Evolutionary conservation across 371 early-diverging fungal species (phyloP), one percentile per base, ranked within the genome.

Genomic region (Mucor mucedo): DNA sequence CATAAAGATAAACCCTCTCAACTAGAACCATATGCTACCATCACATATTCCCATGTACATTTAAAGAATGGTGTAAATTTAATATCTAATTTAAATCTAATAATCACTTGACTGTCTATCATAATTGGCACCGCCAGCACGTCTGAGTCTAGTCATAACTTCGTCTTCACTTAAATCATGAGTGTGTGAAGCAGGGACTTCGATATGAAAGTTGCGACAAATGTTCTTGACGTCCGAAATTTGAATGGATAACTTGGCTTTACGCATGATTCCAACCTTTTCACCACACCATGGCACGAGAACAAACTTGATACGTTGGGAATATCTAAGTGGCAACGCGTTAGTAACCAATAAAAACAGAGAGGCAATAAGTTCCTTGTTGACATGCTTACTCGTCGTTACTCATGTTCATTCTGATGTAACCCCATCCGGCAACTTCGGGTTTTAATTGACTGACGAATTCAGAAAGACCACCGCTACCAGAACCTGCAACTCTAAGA

Each of bases 231-330:
- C 92, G 50, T 91, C 90, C 10, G 89, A 73, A 64, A 92, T 90
- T 72, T 95, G 95, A 44, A 84, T 80, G 49, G 90, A 83, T 30
- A 95, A 75, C 73, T 92, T 93, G 29, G 93, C 95, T 65, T 89
- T 90, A 38, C 94, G 86, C 94, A 94, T 93, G 57, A 92, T 77
- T 66, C 89, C 89, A n/a, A 93, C 92, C 2, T 84, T 69, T n/a
- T 84, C 71, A 32, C 94, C 95, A 68, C 92, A 91, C 91, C 92
- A 93, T 30, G 86, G 83, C 2, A 93, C 73, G 6, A 91, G 71
- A 8, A 92, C 82, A 69, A 90, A 91, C 75, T 91, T 91, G 53
- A 84, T 76, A 61, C 91, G 78, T 52, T 86, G 83, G 32, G 79
- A 79, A 40, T 82, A 82, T 60, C 82, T 65, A 3, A 29, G 39